Evolutionary conservation across 495 filamentous ascomycete species (phyloP), one percentile per base, ranked within the genome.

Genomic region (Podospora fimiseda): DNA sequence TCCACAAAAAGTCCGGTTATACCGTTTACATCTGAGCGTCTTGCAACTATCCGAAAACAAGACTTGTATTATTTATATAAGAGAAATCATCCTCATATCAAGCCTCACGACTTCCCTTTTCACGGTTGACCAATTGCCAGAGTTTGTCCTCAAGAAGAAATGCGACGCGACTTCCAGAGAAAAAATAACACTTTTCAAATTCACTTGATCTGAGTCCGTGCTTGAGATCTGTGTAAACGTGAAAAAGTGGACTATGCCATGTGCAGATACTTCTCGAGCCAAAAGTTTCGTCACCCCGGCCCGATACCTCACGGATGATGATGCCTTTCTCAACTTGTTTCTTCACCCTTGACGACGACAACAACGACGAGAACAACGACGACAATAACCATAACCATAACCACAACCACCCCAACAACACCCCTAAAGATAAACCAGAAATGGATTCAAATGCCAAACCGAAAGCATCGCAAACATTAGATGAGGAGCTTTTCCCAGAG

Each of bases 281-380:
- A 52, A 52, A 43, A 44, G 23, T 41, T 52, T 41, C 16, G 16
- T 2, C 44, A 22, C 24, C 46, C 47, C 46, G 53, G 19, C 53
- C 41, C 20, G n/a, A 27, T 30, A 27, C 38, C 53, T n/a, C 43
- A 56, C 36, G 37, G 48, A 48, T 56, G 48, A 43, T 51, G 45
- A 63, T 66, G 60, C 45, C 58, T 14, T 61, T 66, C 45, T 63
- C 60, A 47, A 51, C 52, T 23, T 52, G 58, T 9, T 63, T 61
- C 53, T 66, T 64, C 52, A 51, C 61, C 8, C 50, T 57, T 20
- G 56, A 56, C 30, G 27, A 33, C 27, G 11, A 33, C 11, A 5
- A 33, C 27, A 33, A 11, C 11, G 11, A 6, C 11, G 27, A 33
- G 11, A 33, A 11, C 11, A 6, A 11, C 27, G 48, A 24, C 5